Conservation (phyloP, 1,284 basidiomycete genomes). For the Inonotus hispidus region DNA sequence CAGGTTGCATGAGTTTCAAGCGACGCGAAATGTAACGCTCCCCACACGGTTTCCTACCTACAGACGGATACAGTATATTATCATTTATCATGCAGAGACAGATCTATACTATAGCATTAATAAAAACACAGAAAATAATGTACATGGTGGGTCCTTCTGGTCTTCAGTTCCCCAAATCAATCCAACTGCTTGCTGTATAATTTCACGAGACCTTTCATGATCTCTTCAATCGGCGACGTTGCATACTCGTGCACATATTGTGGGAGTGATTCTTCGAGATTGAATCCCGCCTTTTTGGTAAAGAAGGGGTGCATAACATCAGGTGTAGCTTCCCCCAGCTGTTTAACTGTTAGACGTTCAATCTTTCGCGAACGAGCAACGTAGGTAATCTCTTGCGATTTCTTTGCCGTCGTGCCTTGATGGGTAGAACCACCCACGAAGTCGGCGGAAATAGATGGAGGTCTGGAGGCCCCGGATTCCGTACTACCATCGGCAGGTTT, state of each 20-base stretch:
- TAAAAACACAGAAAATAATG: too few species aligned
- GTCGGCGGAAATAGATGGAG: background rate
- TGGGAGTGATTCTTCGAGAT: conserved; percentile 73
- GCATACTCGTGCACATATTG: conserved; percentile 86
- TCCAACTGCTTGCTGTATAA: conserved; percentile 76
- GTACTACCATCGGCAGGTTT: background rate
- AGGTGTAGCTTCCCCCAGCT: conserved; percentile 82
- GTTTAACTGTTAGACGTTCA: conserved; percentile 72
- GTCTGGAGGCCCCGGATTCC: background rate
- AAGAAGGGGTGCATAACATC: conserved; percentile 86
- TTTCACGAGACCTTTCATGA: conserved; percentile 77
- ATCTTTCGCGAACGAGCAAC: conserved; percentile 51
- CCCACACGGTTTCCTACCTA: too few species aligned
- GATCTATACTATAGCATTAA: too few species aligned
- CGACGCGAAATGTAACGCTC: too few species aligned
- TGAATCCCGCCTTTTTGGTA: conserved; percentile 79
- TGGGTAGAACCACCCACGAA: background rate
- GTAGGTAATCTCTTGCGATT: conserved; percentile 40
- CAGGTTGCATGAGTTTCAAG: too few species aligned
- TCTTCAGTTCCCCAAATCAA: background rate
- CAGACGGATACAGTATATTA: too few species aligned
- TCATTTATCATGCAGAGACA: too few species aligned
- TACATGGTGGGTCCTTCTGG: too few species aligned
- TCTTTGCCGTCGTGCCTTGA: conserved; percentile 23
- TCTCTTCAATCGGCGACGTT: conserved; percentile 75